Conservation (phyloP, 306 rosid genomes). For the Potentilla sterilis region DNA sequence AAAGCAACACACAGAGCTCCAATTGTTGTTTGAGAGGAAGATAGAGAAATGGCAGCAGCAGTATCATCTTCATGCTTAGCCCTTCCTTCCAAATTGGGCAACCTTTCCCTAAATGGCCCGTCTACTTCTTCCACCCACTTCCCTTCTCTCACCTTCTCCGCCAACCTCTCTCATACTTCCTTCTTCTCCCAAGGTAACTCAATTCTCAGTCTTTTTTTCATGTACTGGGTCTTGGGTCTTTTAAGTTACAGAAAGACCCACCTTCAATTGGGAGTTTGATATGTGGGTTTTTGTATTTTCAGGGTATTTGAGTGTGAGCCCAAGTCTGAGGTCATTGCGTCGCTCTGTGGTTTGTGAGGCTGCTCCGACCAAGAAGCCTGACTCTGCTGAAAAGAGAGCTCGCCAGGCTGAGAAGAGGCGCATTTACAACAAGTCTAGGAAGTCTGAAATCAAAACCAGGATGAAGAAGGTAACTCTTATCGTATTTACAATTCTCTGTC, state of each 20-base stretch:
- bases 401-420: conserved; percentile 89
- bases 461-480: conserved; percentile 65
- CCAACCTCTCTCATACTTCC: conserved; percentile 39
- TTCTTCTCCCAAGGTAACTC: conserved; percentile 51
- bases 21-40: not conserved
- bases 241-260: not conserved
- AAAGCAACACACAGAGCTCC: not conserved
- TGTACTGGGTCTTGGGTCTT: not conserved
- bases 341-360: conserved; percentile 65
- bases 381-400: conserved; percentile 83
- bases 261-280: not conserved
- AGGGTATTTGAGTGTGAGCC: conserved; percentile 53
- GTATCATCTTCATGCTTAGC: conserved; percentile 53
- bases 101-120: conserved; percentile 46
- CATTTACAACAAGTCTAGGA: conserved; percentile 67
- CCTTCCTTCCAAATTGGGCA: conserved; percentile 60
- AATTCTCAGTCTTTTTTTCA: not conserved
- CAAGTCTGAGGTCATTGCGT: conserved; percentile 35
- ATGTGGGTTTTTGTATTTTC: conserved; percentile 17
- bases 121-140: conserved; percentile 32
- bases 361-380: conserved; percentile 56
- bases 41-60: conserved; percentile 49
- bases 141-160: conserved; percentile 58
- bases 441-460: conserved; percentile 80
- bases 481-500: not conserved